These are phyloP conservation scores for Cytospora paraplurivora DNA, from an alignment of 2,329 filamentous ascomycete species.

Conservation along the genomic window DNA sequence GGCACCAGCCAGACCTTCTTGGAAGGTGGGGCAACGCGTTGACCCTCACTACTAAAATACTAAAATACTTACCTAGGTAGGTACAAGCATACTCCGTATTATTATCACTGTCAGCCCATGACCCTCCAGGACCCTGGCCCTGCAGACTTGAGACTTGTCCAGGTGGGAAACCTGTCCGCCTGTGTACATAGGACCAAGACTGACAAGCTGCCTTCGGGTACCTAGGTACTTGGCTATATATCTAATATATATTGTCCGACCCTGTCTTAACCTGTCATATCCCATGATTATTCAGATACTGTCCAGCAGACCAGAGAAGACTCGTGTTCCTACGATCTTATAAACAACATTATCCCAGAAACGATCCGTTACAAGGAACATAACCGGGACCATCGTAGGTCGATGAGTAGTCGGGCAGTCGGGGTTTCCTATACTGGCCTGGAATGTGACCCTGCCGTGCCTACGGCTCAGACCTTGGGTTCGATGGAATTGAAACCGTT, in stretches of 20 bases:
- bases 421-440: neutral
- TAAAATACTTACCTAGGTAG: too few relatives aligned
- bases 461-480: neutral
- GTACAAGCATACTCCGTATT: neutral
- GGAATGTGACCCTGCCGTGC: conserved; percentile 14
- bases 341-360: too few relatives aligned
- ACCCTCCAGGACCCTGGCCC: neutral
- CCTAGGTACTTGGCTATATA: too few relatives aligned
- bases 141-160: neutral
- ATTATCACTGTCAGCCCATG: neutral
- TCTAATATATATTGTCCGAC: too few relatives aligned
- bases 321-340: too few relatives aligned
- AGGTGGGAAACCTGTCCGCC: too few relatives aligned
- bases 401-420: neutral
- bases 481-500: conserved; percentile 7
- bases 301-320: too few relatives aligned
- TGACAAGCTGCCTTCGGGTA: too few relatives aligned
- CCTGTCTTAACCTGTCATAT: too few relatives aligned
- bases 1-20: conserved; percentile 6
- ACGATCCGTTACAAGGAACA: neutral
- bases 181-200: too few relatives aligned
- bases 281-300: too few relatives aligned
- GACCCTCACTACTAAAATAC: neutral
- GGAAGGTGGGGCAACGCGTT: conserved; percentile 15
- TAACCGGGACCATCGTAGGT: neutral